Conservation (phyloP, 1,139 yeast species). For the Hansenula sp. region DNA sequence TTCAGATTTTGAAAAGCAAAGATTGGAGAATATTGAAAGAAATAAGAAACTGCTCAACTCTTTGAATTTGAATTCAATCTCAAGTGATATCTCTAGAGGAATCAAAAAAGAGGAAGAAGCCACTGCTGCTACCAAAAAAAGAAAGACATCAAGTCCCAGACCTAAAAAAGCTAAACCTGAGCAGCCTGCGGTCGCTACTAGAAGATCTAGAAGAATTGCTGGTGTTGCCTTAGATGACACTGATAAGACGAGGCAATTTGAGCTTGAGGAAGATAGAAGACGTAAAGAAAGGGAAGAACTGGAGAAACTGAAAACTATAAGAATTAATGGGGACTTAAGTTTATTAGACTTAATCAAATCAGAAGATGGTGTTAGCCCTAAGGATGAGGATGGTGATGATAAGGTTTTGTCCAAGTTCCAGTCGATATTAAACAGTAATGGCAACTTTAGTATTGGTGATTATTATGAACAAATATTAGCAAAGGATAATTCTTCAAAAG, state of each 20-base stretch:
- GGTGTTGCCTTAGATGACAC: conserved; percentile 42
- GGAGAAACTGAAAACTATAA: conserved; percentile 48
- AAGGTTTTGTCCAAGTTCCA: conserved; percentile 38
- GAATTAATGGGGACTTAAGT: conserved; percentile 60
- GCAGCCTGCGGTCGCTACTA: conserved; percentile 39
- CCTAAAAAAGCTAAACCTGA: conserved; percentile 14
- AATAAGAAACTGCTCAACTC: conserved; percentile 47
- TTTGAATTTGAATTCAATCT: conserved; percentile 38
- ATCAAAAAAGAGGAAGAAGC: conserved; percentile 21
- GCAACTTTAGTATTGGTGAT: conserved; percentile 73
- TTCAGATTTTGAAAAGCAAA: conserved; percentile 65
- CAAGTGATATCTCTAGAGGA: conserved; percentile 29
- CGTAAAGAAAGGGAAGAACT: conserved; percentile 38
- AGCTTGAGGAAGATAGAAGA: conserved; percentile 34
- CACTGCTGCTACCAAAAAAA: conserved; percentile 18
- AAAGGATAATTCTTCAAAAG: conserved; percentile 31
- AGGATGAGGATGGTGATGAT: conserved; percentile 30
- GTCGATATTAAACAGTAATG: conserved; percentile 36
- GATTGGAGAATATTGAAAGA: conserved; percentile 59
- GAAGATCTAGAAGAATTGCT: conserved; percentile 64
- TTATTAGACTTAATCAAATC: conserved; percentile 47
- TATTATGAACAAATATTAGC: conserved; percentile 51
- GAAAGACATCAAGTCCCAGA: conserved; percentile 6
- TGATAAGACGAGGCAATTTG: conserved; percentile 21
- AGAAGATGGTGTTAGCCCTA: conserved; percentile 24